Evolutionary conservation across 306 rosid genomes (phyloP), one percentile per base, ranked within the genome.

Genomic region (Carpinus viminea): DNA sequence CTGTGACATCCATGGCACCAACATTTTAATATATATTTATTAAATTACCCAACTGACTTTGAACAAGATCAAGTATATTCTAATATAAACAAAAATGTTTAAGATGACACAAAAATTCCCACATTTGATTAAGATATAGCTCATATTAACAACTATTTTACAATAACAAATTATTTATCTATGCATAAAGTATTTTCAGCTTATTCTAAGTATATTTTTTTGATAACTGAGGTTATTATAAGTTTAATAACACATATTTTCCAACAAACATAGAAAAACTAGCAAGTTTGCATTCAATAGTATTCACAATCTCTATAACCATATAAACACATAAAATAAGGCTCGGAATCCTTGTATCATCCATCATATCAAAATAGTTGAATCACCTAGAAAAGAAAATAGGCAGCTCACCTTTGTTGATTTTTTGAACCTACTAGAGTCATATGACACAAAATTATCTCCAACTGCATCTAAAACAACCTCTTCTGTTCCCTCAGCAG

Each of bases 401-500:
- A 28, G n/a, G 21, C 21, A 26, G 48, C 68, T 79, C 80, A 96
- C 99, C 98, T 96, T 96, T 84, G 89, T 90, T 79, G 88, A 76
- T 84, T 90, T 96, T 84, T 84, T 96, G 75, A 81, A 85, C 87
- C 96, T 87, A 74, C 68, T 75, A 74, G 85, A 81, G 61, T 79
- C 90, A 82, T 81, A 86, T 68, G 91, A 82, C 60, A 85, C 48
- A 28, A 81, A 85, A 84, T 82, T 87, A 80, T 93, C 91, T 86
- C 98, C 98, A 80, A 91, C 97, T 12, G 92, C 99, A 83, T 87
- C 99, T 75, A 88, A 85, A 84, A 96, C 97, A 57, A 90, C 99
- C 91, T 93, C 98, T 78, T 93, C 96, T 69, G 99, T 96, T 87
- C 97, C 98, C 87, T 96, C 99, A 51, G 97, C 88, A 79, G 99